A percentile compares a stretch with the other conserved stretches of the same genome.
phyloP scores from a whole-genome alignment of 2,329 filamentous ascomycete genomes.

The Byssothecium circinans region DNA sequence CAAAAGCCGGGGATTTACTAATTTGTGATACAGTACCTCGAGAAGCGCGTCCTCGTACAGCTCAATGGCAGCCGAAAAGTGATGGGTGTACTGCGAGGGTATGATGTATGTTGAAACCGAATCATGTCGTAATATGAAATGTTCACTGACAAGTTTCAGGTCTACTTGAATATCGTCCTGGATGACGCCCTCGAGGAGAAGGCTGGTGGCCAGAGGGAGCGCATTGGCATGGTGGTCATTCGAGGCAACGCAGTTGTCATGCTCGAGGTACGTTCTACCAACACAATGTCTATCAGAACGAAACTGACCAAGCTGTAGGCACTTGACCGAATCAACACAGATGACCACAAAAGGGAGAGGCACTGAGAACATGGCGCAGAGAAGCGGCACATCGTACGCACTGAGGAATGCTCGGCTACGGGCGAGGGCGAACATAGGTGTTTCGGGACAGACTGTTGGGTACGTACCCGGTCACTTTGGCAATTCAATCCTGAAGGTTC shows the following conservation, averaged over 20 bases:
- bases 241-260: slow-evolving; percentile 98
- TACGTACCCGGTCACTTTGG: slow-evolving; percentile 10
- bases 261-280: slow-evolving; percentile 67
- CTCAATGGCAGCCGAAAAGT: slow-evolving; percentile 98
- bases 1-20: slow-evolving; percentile 8
- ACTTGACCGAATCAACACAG: slow-evolving; percentile 42
- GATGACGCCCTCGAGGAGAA: slow-evolving; percentile 98
- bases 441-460: slow-evolving; percentile 13
- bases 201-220: slow-evolving; percentile 83
- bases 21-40: slow-evolving; percentile 74
- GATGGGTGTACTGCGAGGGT: slow-evolving; percentile 88
- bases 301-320: slow-evolving; percentile 23
- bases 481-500: slow-evolving; percentile 7
- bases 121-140: background rate
- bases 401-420: background rate
- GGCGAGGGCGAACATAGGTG: slow-evolving; percentile 6
- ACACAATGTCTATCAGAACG: background rate
- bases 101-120: slow-evolving; percentile 71
- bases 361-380: slow-evolving; percentile 9
- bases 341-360: slow-evolving; percentile 37
- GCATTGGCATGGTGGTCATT: slow-evolving; percentile 93
- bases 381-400: slow-evolving; percentile 3
- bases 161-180: slow-evolving; percentile 96
- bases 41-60: slow-evolving; percentile 97
- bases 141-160: slow-evolving; percentile 55